These are phyloP conservation scores for Torulaspora pretoriensis DNA, from an alignment of 1,139 yeast species.

Conservation along the genomic window DNA sequence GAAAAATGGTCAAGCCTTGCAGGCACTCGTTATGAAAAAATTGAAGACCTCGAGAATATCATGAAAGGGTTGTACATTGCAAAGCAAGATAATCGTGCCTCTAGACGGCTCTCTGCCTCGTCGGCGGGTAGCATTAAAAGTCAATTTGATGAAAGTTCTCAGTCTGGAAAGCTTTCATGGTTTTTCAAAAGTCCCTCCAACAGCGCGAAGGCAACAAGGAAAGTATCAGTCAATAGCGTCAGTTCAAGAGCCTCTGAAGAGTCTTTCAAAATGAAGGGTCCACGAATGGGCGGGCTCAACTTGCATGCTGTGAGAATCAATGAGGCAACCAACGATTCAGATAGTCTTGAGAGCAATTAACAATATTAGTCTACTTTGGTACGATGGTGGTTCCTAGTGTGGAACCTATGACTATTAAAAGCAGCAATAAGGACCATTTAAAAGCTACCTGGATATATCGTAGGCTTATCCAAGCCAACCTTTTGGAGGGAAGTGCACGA, in stretches of 20 bases:
- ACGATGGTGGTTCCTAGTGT: constrained; percentile 11
- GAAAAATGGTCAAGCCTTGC: constrained; percentile 17
- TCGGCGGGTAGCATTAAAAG: constrained; percentile 16
- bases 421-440: constrained; percentile 9
- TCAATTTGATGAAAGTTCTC: constrained; percentile 16
- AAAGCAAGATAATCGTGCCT: constrained; percentile 4
- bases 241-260: constrained; percentile 19
- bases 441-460: neutral
- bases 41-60: constrained; percentile 15
- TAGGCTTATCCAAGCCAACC: neutral
- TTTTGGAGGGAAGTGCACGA: neutral
- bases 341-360: neutral
- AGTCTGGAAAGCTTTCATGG: constrained; percentile 15
- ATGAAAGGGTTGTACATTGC: constrained; percentile 8
- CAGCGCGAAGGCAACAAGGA: constrained; percentile 13
- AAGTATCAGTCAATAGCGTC: constrained; percentile 16
- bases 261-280: constrained; percentile 13
- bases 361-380: neutral
- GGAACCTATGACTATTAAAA: constrained; percentile 14
- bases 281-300: constrained; percentile 20
- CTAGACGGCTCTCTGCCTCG: constrained; percentile 13
- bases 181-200: constrained; percentile 14
- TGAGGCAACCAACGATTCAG: constrained; percentile 4
- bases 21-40: constrained; percentile 17
- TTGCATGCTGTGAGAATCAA: constrained; percentile 11